Base-by-base conservation (phyloP, 1,284 basidiomycete genomes). In the Mycosarcoma mackinlayi region DNA sequence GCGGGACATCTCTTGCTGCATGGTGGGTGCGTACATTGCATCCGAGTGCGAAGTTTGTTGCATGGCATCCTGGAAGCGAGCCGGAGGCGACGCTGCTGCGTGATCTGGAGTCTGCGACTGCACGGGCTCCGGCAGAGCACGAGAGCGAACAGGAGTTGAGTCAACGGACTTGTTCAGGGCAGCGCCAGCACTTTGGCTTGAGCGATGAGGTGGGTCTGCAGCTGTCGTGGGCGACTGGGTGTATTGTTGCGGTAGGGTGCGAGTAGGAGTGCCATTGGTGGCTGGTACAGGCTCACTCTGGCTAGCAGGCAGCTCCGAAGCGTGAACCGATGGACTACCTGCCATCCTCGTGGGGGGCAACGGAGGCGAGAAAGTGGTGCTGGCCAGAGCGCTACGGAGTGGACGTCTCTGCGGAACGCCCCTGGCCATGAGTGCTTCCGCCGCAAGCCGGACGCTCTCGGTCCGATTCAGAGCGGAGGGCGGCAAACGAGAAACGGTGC, bases 361-460 rank as follows among this genome's bases (percentile, higher is more conserved):
- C 13, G 63, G 64, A 28, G 63, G 63, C 16, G 65, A 64, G 24
- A 69, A 75, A 18, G 62, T 69, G 33, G 56, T 65, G 37, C 49
- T 74, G 7, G 63, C 53, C 25, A 71, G 47, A 5, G 71, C 61
- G 27, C 59, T 67, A 11, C 63, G 54, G 9, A 70, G 51, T 0
- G 72, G 67, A 13, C 67, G 55, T 27, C 76, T 34, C 44, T 73
- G 67, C 2, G 76, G 76, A 10, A 51, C 59, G 18, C 76, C 76
- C 19, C 75, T 30, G 9, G 74, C 67, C 76, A 78, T 78, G 23
- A 78, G 58, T 1, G 70, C 76, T 51, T 78, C 76, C n/a, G 76
- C 76, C 2, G 76, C 76, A 35, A 70, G 54, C 7, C 75, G 54
- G 19, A 77, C 66, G 37, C 73, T 77, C 18, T 78, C 75, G 8